Evolutionary conservation across 345 rosid species (phyloP), one percentile per base, ranked within the genome.

Genomic region (Turritis glabra): DNA sequence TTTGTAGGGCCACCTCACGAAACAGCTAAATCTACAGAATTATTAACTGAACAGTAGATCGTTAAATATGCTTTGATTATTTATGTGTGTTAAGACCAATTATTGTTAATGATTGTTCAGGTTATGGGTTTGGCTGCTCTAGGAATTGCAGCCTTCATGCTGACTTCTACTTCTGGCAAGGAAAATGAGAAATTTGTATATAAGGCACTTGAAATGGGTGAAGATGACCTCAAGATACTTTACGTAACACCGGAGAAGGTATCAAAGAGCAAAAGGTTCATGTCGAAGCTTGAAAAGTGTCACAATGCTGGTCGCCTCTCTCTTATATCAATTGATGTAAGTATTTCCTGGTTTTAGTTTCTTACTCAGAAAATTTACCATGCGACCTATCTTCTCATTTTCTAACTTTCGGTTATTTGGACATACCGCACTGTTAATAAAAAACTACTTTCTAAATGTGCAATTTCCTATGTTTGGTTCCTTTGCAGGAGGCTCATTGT

Each of bases 231-330:
- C 50, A 94, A 85, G 80, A 83, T 94, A 63, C 84, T 94, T 18
- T 94, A 94, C 72, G 98, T 88, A 33, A 94, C 98, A 12, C 98
- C 98, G 0, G 97, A 91, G 75, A 94, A 91, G 80, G 85, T 94
- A 77, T 94, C 97, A 23, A 94, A 94, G 85, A 94, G 98, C 88
- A 94, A 90, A 80, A 83, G 97, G 69, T 94, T 94, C 72, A 94
- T 94, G 96, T 94, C 98, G n/a, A 91, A 94, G 84, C 97, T 94
- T 38, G 97, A 94, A 82, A 94, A 91, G 62, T 90, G 96, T 70
- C 88, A 91, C 54, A 80, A 72, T 61, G 87, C 87, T 35, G 93
- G 90, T 18, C 86, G 83, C 38, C 91, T 91, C 73, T 86, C 97
- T 69, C 85, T 94, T 63, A 88, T 91, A 62, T 85, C 98, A 50